A percentile compares a stretch with the other conserved stretches of the same genome.
phyloP scores from a whole-genome alignment of 306 rosid species.

The Begonia loranthoides region DNA sequence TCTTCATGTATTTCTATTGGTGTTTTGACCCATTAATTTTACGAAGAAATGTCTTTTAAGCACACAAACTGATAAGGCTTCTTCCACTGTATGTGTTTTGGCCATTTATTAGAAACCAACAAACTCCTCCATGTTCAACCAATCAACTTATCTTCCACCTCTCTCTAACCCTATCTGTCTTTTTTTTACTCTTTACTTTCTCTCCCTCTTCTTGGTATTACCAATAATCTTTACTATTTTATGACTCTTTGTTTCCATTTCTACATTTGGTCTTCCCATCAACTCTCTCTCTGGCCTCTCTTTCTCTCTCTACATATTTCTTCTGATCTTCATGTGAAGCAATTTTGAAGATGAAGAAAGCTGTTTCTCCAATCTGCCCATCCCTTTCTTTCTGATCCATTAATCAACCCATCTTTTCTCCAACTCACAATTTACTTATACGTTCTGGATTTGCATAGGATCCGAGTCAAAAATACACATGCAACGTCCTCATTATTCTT shows the following conservation, averaged over 20 bases:
- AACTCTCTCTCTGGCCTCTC: neutral
- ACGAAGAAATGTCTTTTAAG: slow-evolving; percentile 29
- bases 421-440: too few relatives aligned
- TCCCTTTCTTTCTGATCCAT: too few relatives aligned
- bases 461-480: too few relatives aligned
- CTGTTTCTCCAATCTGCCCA: too few relatives aligned
- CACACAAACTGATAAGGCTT: slow-evolving; percentile 27
- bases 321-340: slow-evolving; percentile 25
- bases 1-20: slow-evolving; percentile 10
- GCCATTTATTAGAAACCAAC: slow-evolving; percentile 47
- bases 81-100: slow-evolving; percentile 27
- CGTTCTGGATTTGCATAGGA: too few relatives aligned
- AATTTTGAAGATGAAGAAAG: slow-evolving; percentile 34
- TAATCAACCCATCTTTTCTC: too few relatives aligned
- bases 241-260: neutral
- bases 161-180: neutral
- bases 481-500: too few relatives aligned
- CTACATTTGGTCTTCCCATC: neutral
- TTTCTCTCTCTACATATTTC: slow-evolving; percentile 1
- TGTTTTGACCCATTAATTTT: slow-evolving; percentile 21
- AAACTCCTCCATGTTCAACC: slow-evolving; percentile 18
- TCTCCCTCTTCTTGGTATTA: neutral
- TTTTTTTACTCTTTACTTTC: neutral
- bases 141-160: slow-evolving; percentile 11
- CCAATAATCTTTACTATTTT: neutral